phyloP scores from a whole-genome alignment of 2,329 filamentous ascomycete genomes.

The Coniochaeta pulveracea region DNA sequence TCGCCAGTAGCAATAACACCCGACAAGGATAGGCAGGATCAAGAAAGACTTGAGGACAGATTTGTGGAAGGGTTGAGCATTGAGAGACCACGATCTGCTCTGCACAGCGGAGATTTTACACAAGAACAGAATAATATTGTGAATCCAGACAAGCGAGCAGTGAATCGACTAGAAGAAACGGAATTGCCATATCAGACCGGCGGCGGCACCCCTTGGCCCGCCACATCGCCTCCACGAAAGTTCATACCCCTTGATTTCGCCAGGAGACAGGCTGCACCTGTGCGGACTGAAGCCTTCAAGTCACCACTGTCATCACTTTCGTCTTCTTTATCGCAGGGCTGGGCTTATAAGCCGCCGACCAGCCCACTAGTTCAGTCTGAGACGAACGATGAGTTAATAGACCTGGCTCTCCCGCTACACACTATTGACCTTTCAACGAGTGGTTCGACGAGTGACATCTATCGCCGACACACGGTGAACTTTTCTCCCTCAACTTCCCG shows the following conservation, averaged over 20 bases:
- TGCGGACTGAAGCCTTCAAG: constrained; percentile 23
- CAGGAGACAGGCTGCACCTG: constrained; percentile 17
- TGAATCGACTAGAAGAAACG: constrained; percentile 15
- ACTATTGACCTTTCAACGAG: constrained; percentile 34
- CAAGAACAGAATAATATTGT: too few relatives aligned
- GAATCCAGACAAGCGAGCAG: too few relatives aligned
- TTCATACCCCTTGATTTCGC: constrained; percentile 35
- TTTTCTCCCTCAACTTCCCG: constrained; percentile 40
- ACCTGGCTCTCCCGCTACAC: constrained; percentile 44
- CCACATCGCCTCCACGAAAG: constrained; percentile 44
- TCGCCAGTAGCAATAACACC: constrained; percentile 36
- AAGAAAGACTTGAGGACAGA: constrained; percentile 27
- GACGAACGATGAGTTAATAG: constrained; percentile 63
- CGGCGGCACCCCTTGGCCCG: constrained; percentile 42
- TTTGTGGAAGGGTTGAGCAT: constrained; percentile 52
- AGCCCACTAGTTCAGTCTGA: constrained; percentile 85
- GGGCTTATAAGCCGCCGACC: constrained; percentile 77
- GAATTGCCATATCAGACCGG: too few relatives aligned
- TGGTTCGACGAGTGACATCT: constrained; percentile 15
- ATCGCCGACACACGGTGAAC: constrained; percentile 62
- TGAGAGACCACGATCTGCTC: constrained; percentile 68
- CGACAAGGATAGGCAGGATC: constrained; percentile 22
- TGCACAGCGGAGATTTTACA: constrained; percentile 59
- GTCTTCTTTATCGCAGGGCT: constrained; percentile 66
- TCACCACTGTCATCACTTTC: constrained; percentile 50